phyloP scores from a whole-genome alignment of 2,329 filamentous ascomycete genomes.

The Beauveria bassiana region DNA sequence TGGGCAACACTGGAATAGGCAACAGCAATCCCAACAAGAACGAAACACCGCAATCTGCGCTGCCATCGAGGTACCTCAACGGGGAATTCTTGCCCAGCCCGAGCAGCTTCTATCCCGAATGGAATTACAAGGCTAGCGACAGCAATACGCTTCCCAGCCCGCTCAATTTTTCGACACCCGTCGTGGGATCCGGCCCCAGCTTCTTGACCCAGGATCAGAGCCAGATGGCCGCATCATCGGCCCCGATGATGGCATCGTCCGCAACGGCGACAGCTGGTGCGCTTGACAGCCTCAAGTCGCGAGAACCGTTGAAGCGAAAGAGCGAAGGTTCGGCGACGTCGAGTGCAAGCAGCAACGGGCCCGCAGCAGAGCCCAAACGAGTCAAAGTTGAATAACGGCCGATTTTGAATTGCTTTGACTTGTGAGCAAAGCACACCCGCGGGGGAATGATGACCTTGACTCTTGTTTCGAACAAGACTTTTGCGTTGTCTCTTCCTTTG shows the following conservation, averaged over 20 bases:
- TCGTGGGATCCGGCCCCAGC: slow-evolving; percentile 53
- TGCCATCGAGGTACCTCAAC: slow-evolving; percentile 85
- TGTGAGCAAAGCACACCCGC: background rate
- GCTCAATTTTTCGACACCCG: slow-evolving; percentile 83
- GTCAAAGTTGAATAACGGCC: slow-evolving; percentile 11
- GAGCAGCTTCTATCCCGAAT: slow-evolving; percentile 86
- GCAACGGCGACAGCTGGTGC: background rate
- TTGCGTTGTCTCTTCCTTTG: background rate
- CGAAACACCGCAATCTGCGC: slow-evolving; percentile 76
- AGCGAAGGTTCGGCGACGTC: slow-evolving; percentile 1
- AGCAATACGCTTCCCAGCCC: slow-evolving; percentile 88
- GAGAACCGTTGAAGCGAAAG: slow-evolving; percentile 10
- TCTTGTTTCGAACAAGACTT: background rate
- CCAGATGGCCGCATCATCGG: slow-evolving; percentile 9
- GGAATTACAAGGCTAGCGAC: slow-evolving; percentile 66
- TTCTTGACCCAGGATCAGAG: slow-evolving; percentile 51
- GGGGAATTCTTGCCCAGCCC: slow-evolving; percentile 85
- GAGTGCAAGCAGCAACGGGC: background rate
- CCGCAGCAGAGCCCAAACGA: slow-evolving; percentile 8
- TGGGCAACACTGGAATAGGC: background rate
- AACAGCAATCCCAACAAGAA: slow-evolving; percentile 19
- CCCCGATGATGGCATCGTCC: background rate
- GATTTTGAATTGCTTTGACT: background rate
- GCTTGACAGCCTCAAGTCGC: background rate
- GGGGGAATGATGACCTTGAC: background rate